Percentiles rank a stretch among this genome's conserved stretches.
Evolutionary conservation across 192 early-diverging fungal genomes (phyloP).

Genomic region (Mortierella claussenii): DNA sequence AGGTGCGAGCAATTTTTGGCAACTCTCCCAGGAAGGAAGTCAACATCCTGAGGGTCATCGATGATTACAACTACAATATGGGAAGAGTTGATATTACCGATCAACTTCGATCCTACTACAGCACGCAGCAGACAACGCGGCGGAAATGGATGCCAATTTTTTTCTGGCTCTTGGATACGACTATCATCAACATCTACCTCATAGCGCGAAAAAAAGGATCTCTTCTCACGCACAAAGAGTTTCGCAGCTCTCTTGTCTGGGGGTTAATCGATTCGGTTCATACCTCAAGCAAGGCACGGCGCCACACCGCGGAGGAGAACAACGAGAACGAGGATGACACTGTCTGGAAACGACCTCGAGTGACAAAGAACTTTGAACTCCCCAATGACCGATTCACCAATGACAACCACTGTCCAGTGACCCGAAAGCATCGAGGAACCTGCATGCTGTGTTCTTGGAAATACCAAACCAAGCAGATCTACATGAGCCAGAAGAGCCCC

Average conservation of each 20-base stretch:
- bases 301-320: neutral
- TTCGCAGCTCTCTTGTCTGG: neutral
- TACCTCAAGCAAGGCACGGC: neutral
- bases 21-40: neutral
- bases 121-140: slow-evolving; percentile 8
- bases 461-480: neutral
- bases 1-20: slow-evolving; percentile 15
- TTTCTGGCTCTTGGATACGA: slow-evolving; percentile 6
- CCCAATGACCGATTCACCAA: neutral
- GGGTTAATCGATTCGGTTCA: neutral
- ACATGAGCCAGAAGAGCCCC: neutral
- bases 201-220: neutral
- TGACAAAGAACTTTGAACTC: neutral
- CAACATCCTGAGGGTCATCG: slow-evolving; percentile 21
- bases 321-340: too few relatives aligned
- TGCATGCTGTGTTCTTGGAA: neutral
- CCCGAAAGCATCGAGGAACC: neutral
- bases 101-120: slow-evolving; percentile 26
- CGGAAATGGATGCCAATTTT: slow-evolving; percentile 33
- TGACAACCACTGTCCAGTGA: neutral
- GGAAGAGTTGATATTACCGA: slow-evolving; percentile 28
- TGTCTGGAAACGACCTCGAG: neutral
- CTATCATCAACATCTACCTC: neutral
- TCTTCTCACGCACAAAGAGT: neutral
- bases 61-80: slow-evolving; percentile 46